Base-by-base conservation (phyloP, 2,329 filamentous ascomycete species). In the Proliferodiscus dingleyae region DNA sequence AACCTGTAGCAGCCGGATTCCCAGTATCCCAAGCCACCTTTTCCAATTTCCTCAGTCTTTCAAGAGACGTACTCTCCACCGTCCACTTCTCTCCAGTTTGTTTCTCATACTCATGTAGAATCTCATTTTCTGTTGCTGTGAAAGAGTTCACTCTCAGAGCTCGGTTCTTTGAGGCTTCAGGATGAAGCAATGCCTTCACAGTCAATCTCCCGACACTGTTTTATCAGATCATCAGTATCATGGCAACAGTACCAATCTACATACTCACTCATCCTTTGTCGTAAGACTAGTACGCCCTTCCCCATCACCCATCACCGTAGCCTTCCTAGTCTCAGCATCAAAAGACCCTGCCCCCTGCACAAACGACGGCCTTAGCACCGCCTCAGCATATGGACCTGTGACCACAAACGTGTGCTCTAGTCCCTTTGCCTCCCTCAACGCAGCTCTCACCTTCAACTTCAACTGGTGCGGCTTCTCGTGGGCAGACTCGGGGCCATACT, bases 381-480 rank as follows among this genome's bases (percentile, higher is more conserved):
- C 39, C 40, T 49, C 30, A 7, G 36, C 38, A 46, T 52, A 52
- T 4, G 50, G 50, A 11, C 47, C 47, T 3, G 49, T 47, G 22
- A 61, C 5, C 58, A 63, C 36, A 85, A 68, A 67, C 73, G 83
- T 85, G 45, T 82, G 72, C 40, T 78, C 71, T 21, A 87, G 60
- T 6, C 71, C 65, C 53, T 71, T 70, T 11, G 75, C 58, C 28
- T 75, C 73, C 37, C 72, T 70, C 24, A 85, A 70, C 23, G 74
- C 75, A 45, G 73, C 76, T 47, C 84, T 73, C n/a, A 87, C 80
- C 57, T 80, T 77, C 43, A 87, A 71, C 63, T 88, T 88, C 45
- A 72, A 65, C 65, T 87, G 83, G 59, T 88, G 84, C 2, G 84
- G 81, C 57, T 74, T 77, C 64, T 88, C 84, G 7, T 65, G 55